These are phyloP conservation scores for Patellaria atrata DNA, from an alignment of 495 filamentous ascomycete genomes.

Conservation along the genomic window DNA sequence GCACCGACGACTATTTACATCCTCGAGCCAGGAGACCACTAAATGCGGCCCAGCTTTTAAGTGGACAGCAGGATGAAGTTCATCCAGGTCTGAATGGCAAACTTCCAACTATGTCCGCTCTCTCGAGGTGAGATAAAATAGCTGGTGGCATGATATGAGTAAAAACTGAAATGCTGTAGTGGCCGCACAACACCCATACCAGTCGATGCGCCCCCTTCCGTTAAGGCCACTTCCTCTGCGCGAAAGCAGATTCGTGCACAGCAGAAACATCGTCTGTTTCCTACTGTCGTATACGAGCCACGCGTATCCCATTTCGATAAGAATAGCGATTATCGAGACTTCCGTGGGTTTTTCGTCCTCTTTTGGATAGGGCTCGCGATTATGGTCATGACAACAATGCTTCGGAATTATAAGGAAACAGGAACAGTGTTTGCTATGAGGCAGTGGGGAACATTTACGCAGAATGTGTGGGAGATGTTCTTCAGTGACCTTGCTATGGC, in stretches of 20 bases:
- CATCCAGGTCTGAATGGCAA: slow-evolving; percentile 7
- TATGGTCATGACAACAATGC: slow-evolving; percentile 84
- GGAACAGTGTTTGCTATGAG: slow-evolving; percentile 67
- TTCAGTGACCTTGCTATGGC: slow-evolving; percentile 79
- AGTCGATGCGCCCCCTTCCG: slow-evolving; percentile 80
- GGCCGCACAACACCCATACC: slow-evolving; percentile 81
- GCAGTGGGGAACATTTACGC: slow-evolving; percentile 76
- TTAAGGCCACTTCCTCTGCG: slow-evolving; percentile 67
- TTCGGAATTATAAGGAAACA: slow-evolving; percentile 89
- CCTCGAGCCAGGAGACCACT: slow-evolving; percentile 15
- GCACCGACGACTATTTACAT: slow-evolving; percentile 12
- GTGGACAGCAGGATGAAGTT: slow-evolving; percentile 9
- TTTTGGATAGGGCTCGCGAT: slow-evolving; percentile 96
- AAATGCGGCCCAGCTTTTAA: slow-evolving; percentile 10
- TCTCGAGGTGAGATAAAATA: slow-evolving; percentile 11
- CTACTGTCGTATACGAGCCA: slow-evolving; percentile 86
- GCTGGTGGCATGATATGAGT: not conserved
- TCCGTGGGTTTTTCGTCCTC: slow-evolving; percentile 90
- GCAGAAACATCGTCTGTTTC: slow-evolving; percentile 72
- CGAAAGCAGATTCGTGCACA: slow-evolving; percentile 75
- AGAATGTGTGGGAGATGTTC: slow-evolving; percentile 75
- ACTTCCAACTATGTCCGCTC: slow-evolving; percentile 6
- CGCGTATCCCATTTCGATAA: slow-evolving; percentile 95
- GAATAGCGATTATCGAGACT: slow-evolving; percentile 79
- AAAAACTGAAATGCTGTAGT: slow-evolving; percentile 31